Evolutionary conservation across 495 filamentous ascomycete species (phyloP).

Genomic region (Astrothelium subdiscretum): DNA sequence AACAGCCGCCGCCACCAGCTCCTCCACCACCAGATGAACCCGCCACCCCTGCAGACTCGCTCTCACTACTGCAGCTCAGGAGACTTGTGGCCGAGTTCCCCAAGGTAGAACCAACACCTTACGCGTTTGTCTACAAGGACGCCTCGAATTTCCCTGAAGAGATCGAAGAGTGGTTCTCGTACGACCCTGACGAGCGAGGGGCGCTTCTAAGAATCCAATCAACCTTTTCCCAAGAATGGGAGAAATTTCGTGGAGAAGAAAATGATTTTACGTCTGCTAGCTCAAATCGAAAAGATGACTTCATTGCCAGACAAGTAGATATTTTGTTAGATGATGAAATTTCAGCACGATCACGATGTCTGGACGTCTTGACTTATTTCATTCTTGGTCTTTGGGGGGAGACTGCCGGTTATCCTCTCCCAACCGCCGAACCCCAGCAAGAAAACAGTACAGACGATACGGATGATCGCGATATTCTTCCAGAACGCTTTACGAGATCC

Average conservation of each 20-base stretch:
- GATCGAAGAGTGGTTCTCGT: constrained; percentile 93
- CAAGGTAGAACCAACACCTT: constrained; percentile 65
- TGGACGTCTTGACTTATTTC: constrained; percentile 69
- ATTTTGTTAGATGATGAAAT: constrained; percentile 11
- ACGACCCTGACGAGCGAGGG: constrained; percentile 63
- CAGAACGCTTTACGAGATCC: constrained; percentile 13
- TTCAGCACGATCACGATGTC: constrained; percentile 29
- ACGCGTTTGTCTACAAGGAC: constrained; percentile 88
- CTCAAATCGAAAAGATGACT: constrained; percentile 20
- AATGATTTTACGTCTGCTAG: constrained; percentile 43
- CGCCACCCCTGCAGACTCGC: constrained; percentile 53
- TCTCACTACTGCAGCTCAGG: constrained; percentile 71
- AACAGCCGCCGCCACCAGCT: constrained; percentile 47
- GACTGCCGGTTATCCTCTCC: constrained; percentile 42
- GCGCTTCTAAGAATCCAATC: constrained; percentile 56
- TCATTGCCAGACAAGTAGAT: constrained; percentile 19
- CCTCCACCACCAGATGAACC: constrained; percentile 38
- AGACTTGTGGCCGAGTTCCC: constrained; percentile 74
- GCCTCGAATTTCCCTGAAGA: constrained; percentile 70
- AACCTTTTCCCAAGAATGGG: constrained; percentile 29
- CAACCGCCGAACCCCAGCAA: neutral
- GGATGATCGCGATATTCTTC: neutral
- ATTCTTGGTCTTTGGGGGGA: constrained; percentile 67
- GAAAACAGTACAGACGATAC: neutral
- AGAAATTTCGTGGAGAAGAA: constrained; percentile 14